Evolutionary conservation across 805 yeast genomes (phyloP).

Genomic region (Metschnikowia bowlesiae): DNA sequence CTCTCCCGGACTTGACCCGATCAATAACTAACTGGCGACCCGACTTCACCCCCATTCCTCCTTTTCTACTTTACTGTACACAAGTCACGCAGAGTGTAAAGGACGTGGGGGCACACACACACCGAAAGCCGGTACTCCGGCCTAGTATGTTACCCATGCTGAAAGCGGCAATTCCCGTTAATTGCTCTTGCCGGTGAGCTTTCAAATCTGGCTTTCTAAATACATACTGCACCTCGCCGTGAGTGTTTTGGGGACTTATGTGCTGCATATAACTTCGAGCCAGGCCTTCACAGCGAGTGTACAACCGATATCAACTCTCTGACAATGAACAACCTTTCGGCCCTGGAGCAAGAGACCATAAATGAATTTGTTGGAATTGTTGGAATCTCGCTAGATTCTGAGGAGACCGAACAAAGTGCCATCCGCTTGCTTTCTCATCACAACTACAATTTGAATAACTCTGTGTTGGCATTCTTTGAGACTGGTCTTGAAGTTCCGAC

Average conservation of each 20-base stretch:
- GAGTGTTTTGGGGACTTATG: too few relatives aligned
- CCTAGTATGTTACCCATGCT: too few relatives aligned
- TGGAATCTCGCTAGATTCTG: slow-evolving; percentile 12
- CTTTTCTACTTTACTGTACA: background rate
- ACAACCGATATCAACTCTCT: background rate
- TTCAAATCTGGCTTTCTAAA: too few relatives aligned
- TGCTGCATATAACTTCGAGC: background rate
- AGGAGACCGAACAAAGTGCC: slow-evolving; percentile 9
- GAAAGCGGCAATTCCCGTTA: too few relatives aligned
- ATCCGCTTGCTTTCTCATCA: slow-evolving; percentile 13
- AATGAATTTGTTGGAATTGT: slow-evolving; percentile 15
- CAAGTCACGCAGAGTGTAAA: background rate
- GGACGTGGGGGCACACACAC: background rate
- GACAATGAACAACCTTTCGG: slow-evolving; percentile 6
- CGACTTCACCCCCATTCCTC: background rate
- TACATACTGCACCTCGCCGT: too few relatives aligned
- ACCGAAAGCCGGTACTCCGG: background rate
- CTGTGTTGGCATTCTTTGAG: slow-evolving; percentile 61
- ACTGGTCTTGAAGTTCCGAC: slow-evolving; percentile 28
- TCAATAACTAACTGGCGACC: background rate
- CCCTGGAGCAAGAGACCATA: slow-evolving; percentile 10
- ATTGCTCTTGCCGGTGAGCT: too few relatives aligned
- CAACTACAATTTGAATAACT: slow-evolving; percentile 57
- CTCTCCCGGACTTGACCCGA: background rate
- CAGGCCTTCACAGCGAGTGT: background rate